Base-by-base conservation (phyloP, 495 filamentous ascomycete species). In the Aspergillus carlsbadensis region DNA sequence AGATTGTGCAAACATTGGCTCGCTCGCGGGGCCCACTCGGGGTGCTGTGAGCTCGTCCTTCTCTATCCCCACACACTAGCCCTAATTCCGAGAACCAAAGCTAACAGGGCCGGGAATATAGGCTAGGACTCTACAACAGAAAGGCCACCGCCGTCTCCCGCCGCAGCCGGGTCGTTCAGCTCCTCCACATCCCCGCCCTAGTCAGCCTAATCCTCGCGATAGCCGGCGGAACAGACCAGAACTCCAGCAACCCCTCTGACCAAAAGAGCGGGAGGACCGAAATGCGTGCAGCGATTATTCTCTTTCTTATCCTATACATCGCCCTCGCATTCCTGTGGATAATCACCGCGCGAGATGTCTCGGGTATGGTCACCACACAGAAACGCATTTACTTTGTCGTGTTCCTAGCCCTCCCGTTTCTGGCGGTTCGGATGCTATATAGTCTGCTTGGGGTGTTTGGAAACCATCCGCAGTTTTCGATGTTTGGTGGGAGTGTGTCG, bases 151-250 rank as follows among this genome's bases (percentile, higher is more conserved):
- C 59, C 10, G 29, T 33, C 17, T 58, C 59, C 8, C 50, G 50
- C 15, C 59, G 59, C 22, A 54, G 54, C 42, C 53, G 49, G 22
- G 22, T 58, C 35, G 44, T 57, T 18, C 57, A 59, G 35, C 49
- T 63, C 15, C 35, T 63, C n/a, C 61, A 59, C 22, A 22, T 63
- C 22, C 57, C 61, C n/a, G 48, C 52, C 14, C 24, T 63, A 1
- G 57, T 63, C 37, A 57, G 53, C 31, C 31, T 64, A 20, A 55
- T 51, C 18, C 46, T 64, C 13, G 42, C 61, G 1, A 64, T 64
- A 37, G 60, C 44, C 14, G 57, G 61, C 20, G 57, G 57, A 5
- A 58, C 42, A 6, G 54, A 64, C 29, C 44, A 62, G 31, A 45
- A 50, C 8, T 62, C 60, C 18, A 54, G 54, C 10, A 33, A 54